Evolutionary conservation across 768 basidiomycete species (phyloP).

Genomic region (Coprinopsis strossmayeri): DNA sequence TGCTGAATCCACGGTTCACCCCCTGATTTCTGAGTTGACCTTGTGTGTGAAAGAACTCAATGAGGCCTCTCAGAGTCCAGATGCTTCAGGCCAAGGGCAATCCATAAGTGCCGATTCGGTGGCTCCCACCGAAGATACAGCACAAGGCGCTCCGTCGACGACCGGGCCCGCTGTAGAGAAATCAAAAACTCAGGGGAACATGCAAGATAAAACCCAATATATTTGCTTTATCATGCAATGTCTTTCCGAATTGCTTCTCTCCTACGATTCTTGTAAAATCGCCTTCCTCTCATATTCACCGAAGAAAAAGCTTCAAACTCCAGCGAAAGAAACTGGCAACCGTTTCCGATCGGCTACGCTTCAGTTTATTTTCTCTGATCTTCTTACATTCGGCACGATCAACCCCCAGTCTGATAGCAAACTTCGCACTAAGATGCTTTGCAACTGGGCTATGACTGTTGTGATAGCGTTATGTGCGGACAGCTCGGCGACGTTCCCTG

Average conservation of each 20-base stretch:
- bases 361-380: constrained; percentile 76
- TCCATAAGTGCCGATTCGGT: background rate
- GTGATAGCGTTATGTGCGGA: constrained; percentile 93
- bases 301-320: constrained; percentile 54
- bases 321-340: constrained; percentile 55
- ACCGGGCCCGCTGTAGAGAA: background rate
- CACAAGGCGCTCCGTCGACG: background rate
- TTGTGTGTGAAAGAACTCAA: background rate
- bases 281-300: constrained; percentile 77
- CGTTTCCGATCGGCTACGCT: constrained; percentile 64
- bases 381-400: constrained; percentile 73
- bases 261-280: constrained; percentile 86
- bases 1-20: constrained; percentile 1
- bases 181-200: constrained; percentile 13
- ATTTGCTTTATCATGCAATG: constrained; percentile 86
- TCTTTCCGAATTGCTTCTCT: constrained; percentile 87
- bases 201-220: constrained; percentile 44
- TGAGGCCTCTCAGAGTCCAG: background rate
- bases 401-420: constrained; percentile 52
- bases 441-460: constrained; percentile 86
- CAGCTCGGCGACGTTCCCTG: constrained; percentile 55
- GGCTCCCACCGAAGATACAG: constrained; percentile 3
- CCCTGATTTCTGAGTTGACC: background rate
- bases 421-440: constrained; percentile 52
- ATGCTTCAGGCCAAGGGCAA: no score